Evolutionary conservation across 2,329 filamentous ascomycete species (phyloP), one percentile per base, ranked within the genome.

Genomic region (Penicillium psychrosexuale): DNA sequence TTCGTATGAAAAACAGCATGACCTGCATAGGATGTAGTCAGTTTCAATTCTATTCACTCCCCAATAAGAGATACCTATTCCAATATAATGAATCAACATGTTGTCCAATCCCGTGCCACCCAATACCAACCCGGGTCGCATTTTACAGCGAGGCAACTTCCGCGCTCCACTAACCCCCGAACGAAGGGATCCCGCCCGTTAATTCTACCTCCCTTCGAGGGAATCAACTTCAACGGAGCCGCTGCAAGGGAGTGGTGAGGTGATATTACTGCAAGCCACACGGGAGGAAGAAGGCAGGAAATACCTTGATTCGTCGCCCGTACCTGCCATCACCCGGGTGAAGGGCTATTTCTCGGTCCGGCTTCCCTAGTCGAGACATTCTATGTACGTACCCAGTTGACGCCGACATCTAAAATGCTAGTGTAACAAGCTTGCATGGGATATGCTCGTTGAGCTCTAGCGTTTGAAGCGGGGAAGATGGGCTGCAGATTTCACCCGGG

Each of bases 181-280:
- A 27, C 19, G 15, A 36, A 34, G 8, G 38, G 33, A 39, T 28
- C 33, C 22, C 22, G 24, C 24, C 24, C 17, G 17, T 33, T 28
- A 15, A 22, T 11, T 8, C 24, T 11, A 28, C 33, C 22, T 36
- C 28, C 15, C 8, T 31, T 34, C 5, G 8, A 8, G 34, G 19
- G 15, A 27, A 5, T 9, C 22, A 40, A 40, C 46, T 40, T 40
- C 31, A 39, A 15, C 5, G n/a, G 5, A 48, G n/a, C 28, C 8
- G 15, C 37, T 50, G 38, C 31, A 51, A 44, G 46, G 44, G 51
- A 53, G 37, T 33, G 19, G 48, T 42, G 37, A 43, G 30, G 30
- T 49, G 51, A 53, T 49, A 31, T 49, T 49, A 31, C 43, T 27
- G n/a, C 8, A 40, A 31, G 22, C 44, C 19, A 48, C 36, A 34